Base-by-base conservation (phyloP, 805 yeast genomes). In the Metschnikowia continentalis region DNA sequence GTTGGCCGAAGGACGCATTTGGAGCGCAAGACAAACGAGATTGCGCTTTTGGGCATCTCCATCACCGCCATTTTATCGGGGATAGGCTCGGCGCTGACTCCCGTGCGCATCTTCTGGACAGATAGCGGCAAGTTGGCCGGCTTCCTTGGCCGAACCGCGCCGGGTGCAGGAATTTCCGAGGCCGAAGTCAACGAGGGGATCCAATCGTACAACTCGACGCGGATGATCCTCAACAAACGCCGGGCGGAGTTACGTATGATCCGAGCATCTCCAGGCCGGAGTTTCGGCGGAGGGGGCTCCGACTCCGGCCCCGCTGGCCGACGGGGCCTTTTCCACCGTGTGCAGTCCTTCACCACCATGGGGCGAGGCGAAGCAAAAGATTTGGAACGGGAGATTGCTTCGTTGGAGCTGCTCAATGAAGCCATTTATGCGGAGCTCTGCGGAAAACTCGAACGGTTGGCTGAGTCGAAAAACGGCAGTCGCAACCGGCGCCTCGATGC, bases 21-120 rank as follows among this genome's bases (percentile, higher is more conserved):
- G n/a, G 74, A 74, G 43, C 62, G 65, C 17, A 75, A 78, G 48
- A 67, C 79, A 41, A 75, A 72, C 54, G 77, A 78, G 56, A 58
- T 80, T 32, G 70, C 77, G 3, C 60, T 79, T 41, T 66, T 76
- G 26, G 84, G 84, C 0, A 74, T 80, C 32, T 68, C 79, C n/a
- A 70, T 76, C 46, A 68, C 80, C 47, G 79, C 82, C 0, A 54
- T 76, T 0, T 63, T 80, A 17, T 78, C 80, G 10, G 84, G 84
- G 2, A 70, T 79, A 40, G 84, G 83, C 1, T 75, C 80, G 6
- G 63, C 76, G 13, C 71, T 80, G 39, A 76, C 80, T 0, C 74
- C 81, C 7, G 71, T 53, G 33, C 51, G 52, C 20, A 49, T 35
- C 17, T 54, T 53, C 36, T 52, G 56, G 55, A 33, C 46, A 8